Evolutionary conservation across 164 flowering plant genomes (phyloP), one percentile per base, ranked within the genome.

Genomic region (Vitis rupestris): DNA sequence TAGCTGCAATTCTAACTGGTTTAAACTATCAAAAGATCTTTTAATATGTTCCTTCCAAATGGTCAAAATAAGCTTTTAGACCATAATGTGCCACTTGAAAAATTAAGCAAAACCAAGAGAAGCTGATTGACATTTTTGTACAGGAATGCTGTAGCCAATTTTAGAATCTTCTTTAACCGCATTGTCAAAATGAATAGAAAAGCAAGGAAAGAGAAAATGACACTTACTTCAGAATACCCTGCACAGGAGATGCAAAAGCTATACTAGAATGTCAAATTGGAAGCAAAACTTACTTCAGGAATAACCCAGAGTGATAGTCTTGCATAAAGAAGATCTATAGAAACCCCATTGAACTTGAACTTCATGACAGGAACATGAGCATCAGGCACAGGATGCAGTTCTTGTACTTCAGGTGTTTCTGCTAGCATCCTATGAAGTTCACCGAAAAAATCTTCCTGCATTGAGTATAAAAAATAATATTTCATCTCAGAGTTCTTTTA

Each of bases 241-340:
- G 47, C 1, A 14, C 19, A 14, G 23, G 29, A 27, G 15, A 23
- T 23, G 2, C 27, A 9, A 50, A 57, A 16, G n/a, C 27, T 0
- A 1, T 10, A 9, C 15, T 16, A 13, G 7, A 23, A 63, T 23
- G 27, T 23, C 27, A 23, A 23, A 23, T 23, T 23, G 27, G 63
- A 64, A 54, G n/a, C 58, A 66, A 14, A 47, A 81, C 88, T 84
- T 85, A 91, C 99, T 75, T 96, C 99, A 75, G 99, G 97, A 82
- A 96, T 84, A 60, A 87, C 92, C 89, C 91, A 84, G 53, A 90
- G 92, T 11, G 98, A 76, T 12, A 93, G 76, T 72, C 76, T 84
- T 59, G 98, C 98, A 78, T 93, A 96, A n/a, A 96, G 91, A 71
- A 93, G 95, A 72, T 96, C 99, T 63, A 96, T 89, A 15, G 99